Evolutionary conservation across 2,329 filamentous ascomycete species (phyloP), one percentile per base, ranked within the genome.

Genomic region (Tolypocladium inflatum): DNA sequence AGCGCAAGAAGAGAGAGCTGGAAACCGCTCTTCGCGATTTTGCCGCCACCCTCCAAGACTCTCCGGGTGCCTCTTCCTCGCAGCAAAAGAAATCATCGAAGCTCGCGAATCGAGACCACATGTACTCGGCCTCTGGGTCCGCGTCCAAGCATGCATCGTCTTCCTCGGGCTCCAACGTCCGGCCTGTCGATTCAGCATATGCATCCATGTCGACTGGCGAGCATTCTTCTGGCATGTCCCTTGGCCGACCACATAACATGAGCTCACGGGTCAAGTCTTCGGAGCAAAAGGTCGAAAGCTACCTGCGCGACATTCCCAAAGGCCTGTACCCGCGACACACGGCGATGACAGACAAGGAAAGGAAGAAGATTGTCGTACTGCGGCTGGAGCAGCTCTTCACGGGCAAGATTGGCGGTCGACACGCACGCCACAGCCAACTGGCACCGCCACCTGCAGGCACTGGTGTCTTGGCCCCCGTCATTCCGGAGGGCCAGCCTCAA

Each of bases 321-420:
- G 85, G 86, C 0, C 67, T 91, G 0, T 77, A 90, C 42, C 87
- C 88, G 0, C 80, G 81, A 13, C 78, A 81, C 50, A 75, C 79
- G 30, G 69, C 76, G 0, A 83, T 91, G 81, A 85, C 85, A 0
- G 89, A 93, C 17, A 86, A 83, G 62, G 81, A 88, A 7, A 90
- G 84, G 74, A 91, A 90, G 75, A 90, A 86, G 67, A 67, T 91
- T 23, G 87, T 93, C 0, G 90, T 93, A 2, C 81, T 84, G 57
- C 81, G 89, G 2, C 71, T 95, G 7, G 90, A 95, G 66, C 88
- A 92, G 62, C 78, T 95, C 1, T 95, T 94, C 61, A 91, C 89
- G 0, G 90, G 90, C 3, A 89, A 87, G 66, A 77, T 80, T 21
- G 71, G 70, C 4, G 74, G 74, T 5, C 71, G 75, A 66, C 68